phyloP scores from a whole-genome alignment of 1,284 basidiomycete genomes.

The Caloboletus firmus region DNA sequence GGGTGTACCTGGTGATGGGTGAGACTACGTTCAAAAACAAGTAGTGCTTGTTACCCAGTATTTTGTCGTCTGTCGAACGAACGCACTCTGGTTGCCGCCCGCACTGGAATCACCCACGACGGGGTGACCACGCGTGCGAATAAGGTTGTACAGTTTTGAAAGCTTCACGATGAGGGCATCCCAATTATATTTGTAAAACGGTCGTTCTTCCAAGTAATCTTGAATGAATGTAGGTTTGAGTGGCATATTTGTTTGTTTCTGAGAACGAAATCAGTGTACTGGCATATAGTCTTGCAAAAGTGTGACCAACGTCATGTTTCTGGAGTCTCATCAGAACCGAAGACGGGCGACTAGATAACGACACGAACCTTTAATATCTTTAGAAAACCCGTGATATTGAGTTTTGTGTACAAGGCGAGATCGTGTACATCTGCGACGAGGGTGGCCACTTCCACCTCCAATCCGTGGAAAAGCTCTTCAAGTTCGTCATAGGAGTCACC shows the following conservation, averaged over 20 bases:
- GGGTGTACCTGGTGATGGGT: slow-evolving; percentile 70
- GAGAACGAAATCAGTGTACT: slow-evolving; percentile 14
- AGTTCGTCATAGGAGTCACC: slow-evolving; percentile 74
- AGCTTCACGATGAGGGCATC: slow-evolving; percentile 96
- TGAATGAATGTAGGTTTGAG: slow-evolving; percentile 79
- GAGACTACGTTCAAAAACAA: slow-evolving; percentile 5
- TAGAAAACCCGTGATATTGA: slow-evolving; percentile 98
- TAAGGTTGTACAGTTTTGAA: slow-evolving; percentile 93
- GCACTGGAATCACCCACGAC: slow-evolving; percentile 92
- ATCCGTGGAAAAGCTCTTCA: slow-evolving; percentile 84
- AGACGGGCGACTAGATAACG: not conserved
- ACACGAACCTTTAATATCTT: slow-evolving; percentile 88
- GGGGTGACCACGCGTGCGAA: slow-evolving; percentile 93
- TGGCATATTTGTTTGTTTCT: slow-evolving; percentile 78
- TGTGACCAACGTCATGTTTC: slow-evolving; percentile 75
- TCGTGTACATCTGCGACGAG: slow-evolving; percentile 99
- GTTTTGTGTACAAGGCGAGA: slow-evolving; percentile 90
- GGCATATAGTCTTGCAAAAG: not conserved
- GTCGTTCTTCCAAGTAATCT: slow-evolving; percentile 91
- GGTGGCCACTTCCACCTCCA: slow-evolving; percentile 95
- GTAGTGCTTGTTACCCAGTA: slow-evolving; percentile 79
- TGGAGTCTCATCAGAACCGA: slow-evolving; percentile 25
- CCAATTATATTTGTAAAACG: slow-evolving; percentile 95
- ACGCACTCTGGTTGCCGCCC: slow-evolving; percentile 94
- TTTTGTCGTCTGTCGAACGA: slow-evolving; percentile 97